Evolutionary conservation across 148 eudicot genomes (phyloP), one percentile per base, ranked within the genome.

Genomic region (Fagopyrum homotropicum): DNA sequence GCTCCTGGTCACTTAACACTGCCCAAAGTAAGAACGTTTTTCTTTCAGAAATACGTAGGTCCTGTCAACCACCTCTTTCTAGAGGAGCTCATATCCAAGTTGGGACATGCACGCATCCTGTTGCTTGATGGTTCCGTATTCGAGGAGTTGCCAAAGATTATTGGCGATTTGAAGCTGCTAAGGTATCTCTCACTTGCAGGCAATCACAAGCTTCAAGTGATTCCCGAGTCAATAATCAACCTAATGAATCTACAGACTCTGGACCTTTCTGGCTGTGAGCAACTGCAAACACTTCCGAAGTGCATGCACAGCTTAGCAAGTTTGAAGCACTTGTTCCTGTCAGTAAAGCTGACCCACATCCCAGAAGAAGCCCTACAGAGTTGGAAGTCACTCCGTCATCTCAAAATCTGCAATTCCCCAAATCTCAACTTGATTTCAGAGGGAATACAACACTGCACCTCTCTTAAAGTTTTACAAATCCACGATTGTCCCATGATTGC

Each of bases 161-260:
- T 83, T 46, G 77, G 75, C 29, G 17, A 64, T 4, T 15, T 83
- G 56, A 35, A 69, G 40, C 80, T 72, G 60, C 43, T 83, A 76
- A 75, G 85, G 73, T 75, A 77, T 77, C 74, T 83, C 40, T 50
- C 77, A 54, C 80, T 80, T 10, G 9, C 44, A n/a, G 8, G 0
- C 2, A 77, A 77, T 66, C 0, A 9, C 0, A 16, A 45, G 0
- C 50, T 80, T 5, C n/a, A 59, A 22, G 48, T 7, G 50, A 70
- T 79, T 0, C 78, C 81, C 2, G 26, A 30, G 11, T 77, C 80
- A 16, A 75, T 77, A 22, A 5, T 71, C 45, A 54, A 77, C 40
- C 43, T 83, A 8, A 29, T 44, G 48, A 83, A 83, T 75, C 16
- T 83, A 43, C 79, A 83, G 51, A 71, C 55, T 6, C 49, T 77